These are phyloP conservation scores for Pseudozyma sp. DNA, from an alignment of 1,284 basidiomycete genomes.

Conservation along the genomic window DNA sequence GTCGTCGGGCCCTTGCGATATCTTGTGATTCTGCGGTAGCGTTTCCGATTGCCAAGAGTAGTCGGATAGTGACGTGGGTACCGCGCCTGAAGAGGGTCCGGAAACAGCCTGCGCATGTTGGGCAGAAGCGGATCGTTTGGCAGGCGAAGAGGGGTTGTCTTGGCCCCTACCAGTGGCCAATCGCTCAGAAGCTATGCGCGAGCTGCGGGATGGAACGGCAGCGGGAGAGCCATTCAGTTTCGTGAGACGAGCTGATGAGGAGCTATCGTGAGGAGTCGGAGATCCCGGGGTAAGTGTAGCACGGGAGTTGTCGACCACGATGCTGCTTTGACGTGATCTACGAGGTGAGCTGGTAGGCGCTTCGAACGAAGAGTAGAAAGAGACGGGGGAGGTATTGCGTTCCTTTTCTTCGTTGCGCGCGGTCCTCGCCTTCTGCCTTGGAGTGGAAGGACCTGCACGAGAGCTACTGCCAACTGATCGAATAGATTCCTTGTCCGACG, in stretches of 20 bases:
- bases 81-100: background rate
- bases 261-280: slow-evolving; percentile 1
- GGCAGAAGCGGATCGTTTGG: slow-evolving; percentile 2
- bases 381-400: slow-evolving; percentile 33
- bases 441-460: slow-evolving; percentile 19
- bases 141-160: background rate
- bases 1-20: background rate
- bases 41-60: slow-evolving; percentile 7
- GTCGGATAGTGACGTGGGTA: slow-evolving; percentile 5
- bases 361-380: slow-evolving; percentile 39
- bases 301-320: slow-evolving; percentile 10
- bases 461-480: slow-evolving; percentile 36
- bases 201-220: background rate
- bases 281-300: background rate
- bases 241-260: slow-evolving; percentile 1
- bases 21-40: background rate
- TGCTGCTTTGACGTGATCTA: slow-evolving; percentile 26
- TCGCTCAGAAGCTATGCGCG: slow-evolving; percentile 7
- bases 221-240: too few species aligned
- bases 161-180: background rate
- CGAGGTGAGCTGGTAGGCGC: slow-evolving; percentile 21
- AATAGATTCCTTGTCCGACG: slow-evolving; percentile 33
- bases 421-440: slow-evolving; percentile 15
- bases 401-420: slow-evolving; percentile 23
- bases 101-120: background rate